A percentile compares a stretch with the other conserved stretches of the same genome.
Conservation (phyloP, 2,329 filamentous ascomycete species). For the Ophiocordyceps camponoti-rufipedis region DNA sequence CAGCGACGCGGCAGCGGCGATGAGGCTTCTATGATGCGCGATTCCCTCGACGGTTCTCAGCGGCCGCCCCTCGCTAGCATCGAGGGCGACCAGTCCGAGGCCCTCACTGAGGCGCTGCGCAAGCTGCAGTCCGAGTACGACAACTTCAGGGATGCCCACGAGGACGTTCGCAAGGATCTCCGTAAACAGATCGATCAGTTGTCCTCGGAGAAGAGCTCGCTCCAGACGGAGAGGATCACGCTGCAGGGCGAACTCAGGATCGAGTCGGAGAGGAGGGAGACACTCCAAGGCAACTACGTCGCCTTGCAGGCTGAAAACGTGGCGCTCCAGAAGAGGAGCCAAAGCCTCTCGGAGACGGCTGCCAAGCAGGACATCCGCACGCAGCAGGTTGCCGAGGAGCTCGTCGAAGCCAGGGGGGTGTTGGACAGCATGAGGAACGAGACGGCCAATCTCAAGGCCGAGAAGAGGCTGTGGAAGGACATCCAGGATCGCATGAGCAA, state of each 20-base stretch:
- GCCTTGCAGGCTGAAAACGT: constrained; percentile 71
- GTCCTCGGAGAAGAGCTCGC: constrained; percentile 60
- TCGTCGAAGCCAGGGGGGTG: constrained; percentile 68
- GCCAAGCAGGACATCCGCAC: constrained; percentile 81
- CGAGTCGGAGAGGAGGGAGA: constrained; percentile 68
- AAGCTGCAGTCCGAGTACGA: constrained; percentile 86
- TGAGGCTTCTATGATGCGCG: constrained; percentile 50
- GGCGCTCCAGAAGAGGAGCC: constrained; percentile 70
- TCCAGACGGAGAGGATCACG: constrained; percentile 69
- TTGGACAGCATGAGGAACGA: constrained; percentile 81
- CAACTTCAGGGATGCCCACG: constrained; percentile 69
- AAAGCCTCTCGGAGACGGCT: constrained; percentile 59
- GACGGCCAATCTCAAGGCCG: constrained; percentile 79
- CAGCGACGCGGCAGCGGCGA: constrained; percentile 45
- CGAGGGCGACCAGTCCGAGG: constrained; percentile 37
- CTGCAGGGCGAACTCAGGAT: constrained; percentile 66
- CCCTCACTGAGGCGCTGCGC: constrained; percentile 60
- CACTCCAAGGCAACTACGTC: constrained; percentile 74
- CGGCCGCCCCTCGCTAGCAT: constrained; percentile 39
- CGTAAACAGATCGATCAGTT: constrained; percentile 72
- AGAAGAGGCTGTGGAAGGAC: constrained; percentile 86
- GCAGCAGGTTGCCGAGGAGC: constrained; percentile 82
- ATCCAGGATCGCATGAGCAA: constrained; percentile 78
- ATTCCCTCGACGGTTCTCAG: constrained; percentile 41
- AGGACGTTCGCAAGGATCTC: constrained; percentile 62